Evolutionary conservation across 2,329 filamentous ascomycete genomes (phyloP).

Genomic region (Cladosporium halotolerans): DNA sequence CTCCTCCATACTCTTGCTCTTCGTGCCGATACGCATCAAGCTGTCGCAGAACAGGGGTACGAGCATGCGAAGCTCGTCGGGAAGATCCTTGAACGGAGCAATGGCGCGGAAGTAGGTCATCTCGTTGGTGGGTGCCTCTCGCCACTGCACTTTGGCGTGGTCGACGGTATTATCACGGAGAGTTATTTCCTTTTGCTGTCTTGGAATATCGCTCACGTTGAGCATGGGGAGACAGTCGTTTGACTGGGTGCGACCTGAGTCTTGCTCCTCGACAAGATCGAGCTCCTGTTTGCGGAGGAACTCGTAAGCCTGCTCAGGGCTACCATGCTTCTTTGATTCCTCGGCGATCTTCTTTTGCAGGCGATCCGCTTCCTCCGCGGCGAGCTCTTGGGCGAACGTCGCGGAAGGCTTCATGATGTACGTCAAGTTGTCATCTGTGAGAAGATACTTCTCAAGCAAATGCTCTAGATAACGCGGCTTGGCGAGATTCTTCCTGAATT

Average conservation of each 20-base stretch:
- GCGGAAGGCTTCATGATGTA: slow-evolving; percentile 91
- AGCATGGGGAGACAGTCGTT: slow-evolving; percentile 83
- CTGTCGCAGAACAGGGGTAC: slow-evolving; percentile 87
- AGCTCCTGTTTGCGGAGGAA: slow-evolving; percentile 72
- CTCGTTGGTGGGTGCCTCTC: slow-evolving; percentile 88
- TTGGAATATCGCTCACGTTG: slow-evolving; percentile 80
- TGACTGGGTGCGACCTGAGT: slow-evolving; percentile 76
- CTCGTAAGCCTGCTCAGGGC: slow-evolving; percentile 63
- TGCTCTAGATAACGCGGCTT: slow-evolving; percentile 75
- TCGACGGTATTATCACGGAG: slow-evolving; percentile 51
- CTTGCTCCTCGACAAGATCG: slow-evolving; percentile 56
- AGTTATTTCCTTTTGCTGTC: slow-evolving; percentile 69
- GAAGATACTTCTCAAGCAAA: slow-evolving; percentile 79
- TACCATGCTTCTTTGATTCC: slow-evolving; percentile 61
- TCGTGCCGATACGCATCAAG: slow-evolving; percentile 88
- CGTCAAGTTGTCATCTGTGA: slow-evolving; percentile 78
- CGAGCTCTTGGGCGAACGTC: slow-evolving; percentile 67
- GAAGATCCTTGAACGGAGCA: slow-evolving; percentile 70
- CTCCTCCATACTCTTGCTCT: slow-evolving; percentile 82
- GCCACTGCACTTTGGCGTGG: slow-evolving; percentile 73
- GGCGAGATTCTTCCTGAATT: slow-evolving; percentile 71
- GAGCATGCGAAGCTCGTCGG: slow-evolving; percentile 75
- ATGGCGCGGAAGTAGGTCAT: slow-evolving; percentile 92
- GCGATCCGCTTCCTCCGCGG: slow-evolving; percentile 67
- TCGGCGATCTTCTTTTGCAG: slow-evolving; percentile 69